These are phyloP conservation scores for Backusella macrospora DNA, from an alignment of 192 early-diverging fungal genomes.

Conservation along the genomic window DNA sequence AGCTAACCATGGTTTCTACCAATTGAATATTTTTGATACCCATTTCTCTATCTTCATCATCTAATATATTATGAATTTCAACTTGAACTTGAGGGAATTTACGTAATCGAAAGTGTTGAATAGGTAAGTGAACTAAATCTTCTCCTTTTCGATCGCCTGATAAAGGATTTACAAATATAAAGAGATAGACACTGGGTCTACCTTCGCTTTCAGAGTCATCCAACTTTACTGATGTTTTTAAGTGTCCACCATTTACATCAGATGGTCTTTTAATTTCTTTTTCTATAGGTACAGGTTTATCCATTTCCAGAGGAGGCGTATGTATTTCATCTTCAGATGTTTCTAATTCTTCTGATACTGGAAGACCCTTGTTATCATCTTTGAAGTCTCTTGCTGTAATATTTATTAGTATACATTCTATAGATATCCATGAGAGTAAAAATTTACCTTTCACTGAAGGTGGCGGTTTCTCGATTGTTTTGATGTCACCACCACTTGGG, in stretches of 20 bases:
- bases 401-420: not conserved
- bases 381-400: not conserved
- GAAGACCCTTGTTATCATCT: not conserved
- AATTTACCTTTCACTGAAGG: not conserved
- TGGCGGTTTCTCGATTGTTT: not conserved
- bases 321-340: not conserved
- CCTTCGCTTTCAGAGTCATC: slow-evolving; percentile 34
- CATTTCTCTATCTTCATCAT: slow-evolving; percentile 52
- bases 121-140: slow-evolving; percentile 58
- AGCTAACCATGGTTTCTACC: slow-evolving; percentile 28
- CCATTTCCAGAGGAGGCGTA: not conserved
- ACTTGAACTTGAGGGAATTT: slow-evolving; percentile 68
- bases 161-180: slow-evolving; percentile 78
- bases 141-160: slow-evolving; percentile 71
- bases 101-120: slow-evolving; percentile 70
- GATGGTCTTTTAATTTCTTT: not conserved
- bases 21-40: slow-evolving; percentile 61
- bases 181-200: slow-evolving; percentile 59
- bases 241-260: slow-evolving; percentile 1
- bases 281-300: not conserved
- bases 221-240: slow-evolving; percentile 32
- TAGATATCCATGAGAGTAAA: not conserved
- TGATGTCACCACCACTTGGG: not conserved
- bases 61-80: slow-evolving; percentile 71
- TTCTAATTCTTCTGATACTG: not conserved